Conservation (phyloP, 208 protist genomes). For the Leishmania mexicana region DNA sequence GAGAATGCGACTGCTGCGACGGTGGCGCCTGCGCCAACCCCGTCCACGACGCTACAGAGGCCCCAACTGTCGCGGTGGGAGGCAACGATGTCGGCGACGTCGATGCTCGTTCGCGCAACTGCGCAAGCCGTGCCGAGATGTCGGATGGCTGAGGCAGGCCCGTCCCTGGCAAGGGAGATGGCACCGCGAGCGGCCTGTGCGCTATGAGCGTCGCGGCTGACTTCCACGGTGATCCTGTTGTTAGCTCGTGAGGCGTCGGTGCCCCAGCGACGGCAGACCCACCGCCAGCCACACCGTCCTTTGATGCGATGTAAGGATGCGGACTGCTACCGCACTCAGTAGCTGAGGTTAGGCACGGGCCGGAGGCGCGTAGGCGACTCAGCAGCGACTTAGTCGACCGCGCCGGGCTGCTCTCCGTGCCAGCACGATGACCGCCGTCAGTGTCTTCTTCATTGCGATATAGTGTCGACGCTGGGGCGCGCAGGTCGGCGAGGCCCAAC, state of each 20-base stretch:
- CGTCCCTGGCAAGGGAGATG: background rate
- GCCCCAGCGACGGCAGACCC: background rate
- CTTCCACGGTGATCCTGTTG: background rate
- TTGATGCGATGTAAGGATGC: background rate
- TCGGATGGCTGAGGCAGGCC: background rate
- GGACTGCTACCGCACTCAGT: background rate
- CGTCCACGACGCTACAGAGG: background rate
- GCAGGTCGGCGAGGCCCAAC: background rate
- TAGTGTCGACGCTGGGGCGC: background rate
- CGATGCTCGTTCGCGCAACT: conserved; percentile 15
- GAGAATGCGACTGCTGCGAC: background rate
- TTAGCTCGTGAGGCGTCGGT: background rate
- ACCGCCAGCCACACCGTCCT: background rate
- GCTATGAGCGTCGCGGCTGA: background rate
- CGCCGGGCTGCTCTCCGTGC: background rate
- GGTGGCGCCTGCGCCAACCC: background rate
- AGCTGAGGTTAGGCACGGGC: background rate
- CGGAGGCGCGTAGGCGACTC: conserved; percentile 2
- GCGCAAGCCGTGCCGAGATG: background rate
- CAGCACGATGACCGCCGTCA: background rate
- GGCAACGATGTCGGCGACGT: background rate
- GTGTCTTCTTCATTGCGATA: background rate
- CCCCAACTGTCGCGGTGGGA: too few relatives aligned
- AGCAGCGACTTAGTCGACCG: background rate
- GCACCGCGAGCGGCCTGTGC: background rate